Evolutionary conservation across 2,329 filamentous ascomycete species (phyloP), one percentile per base, ranked within the genome.

Genomic region (Sphaerulina vaccinii): DNA sequence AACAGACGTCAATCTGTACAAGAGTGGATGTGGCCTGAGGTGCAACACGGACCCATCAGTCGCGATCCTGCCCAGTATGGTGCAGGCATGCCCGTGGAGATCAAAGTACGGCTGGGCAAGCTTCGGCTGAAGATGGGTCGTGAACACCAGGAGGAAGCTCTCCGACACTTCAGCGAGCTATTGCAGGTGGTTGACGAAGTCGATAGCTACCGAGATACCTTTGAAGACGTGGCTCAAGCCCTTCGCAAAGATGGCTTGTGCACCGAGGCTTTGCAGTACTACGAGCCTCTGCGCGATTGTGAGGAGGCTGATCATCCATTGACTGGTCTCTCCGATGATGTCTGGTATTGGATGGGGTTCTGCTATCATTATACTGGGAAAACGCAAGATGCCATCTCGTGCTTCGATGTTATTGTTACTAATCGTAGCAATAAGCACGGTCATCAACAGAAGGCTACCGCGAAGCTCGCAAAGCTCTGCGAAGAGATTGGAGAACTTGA

Each of bases 61-160:
- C 57, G 54, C 9, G 82, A 82, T 65, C 74, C 79, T 1, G 64
- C 71, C 3, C 74, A 78, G 0, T 96, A 96, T 67, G 90, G 89
- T 0, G 70, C 79, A 33, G 83, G 84, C 1, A 74, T 96, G 33
- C 92, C 91, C 0, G 69, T 91, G 4, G 90, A 96, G 60, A 75
- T 99, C 36, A 84, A 92, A 16, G 81, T 89, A 23, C 93, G 92
- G 65, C 74, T 99, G 57, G 92, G 88, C 3, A 74, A 92, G 3
- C 92, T 90, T 66, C 84, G 93, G n/a, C 72, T 96, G 29, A 84
- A 83, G 49, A 75, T 89, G 54, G 83, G 82, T 0, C 74, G 85
- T 21, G 73, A 81, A 13, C 66, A 80, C 55, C 70, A 77, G 18
- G 73, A 82, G 11, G 92, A 97, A 73, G 90, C 89, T 4, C 51